phyloP scores from a whole-genome alignment of 345 rosid species.

The Melaleuca quinquenervia region DNA sequence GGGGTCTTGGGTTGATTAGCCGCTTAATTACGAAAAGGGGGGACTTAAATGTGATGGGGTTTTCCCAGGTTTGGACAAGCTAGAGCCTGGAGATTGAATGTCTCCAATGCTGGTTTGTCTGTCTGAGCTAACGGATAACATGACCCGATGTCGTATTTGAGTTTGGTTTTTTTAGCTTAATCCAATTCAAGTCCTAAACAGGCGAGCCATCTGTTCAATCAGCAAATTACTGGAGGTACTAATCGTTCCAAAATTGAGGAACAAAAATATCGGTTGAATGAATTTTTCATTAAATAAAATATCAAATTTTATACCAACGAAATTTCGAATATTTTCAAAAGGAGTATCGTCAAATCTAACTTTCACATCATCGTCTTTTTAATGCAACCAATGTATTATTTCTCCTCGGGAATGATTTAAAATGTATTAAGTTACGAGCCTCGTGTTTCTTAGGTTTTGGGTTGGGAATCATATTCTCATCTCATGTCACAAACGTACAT shows the following conservation, averaged over 20 bases:
- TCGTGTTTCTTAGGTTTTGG: neutral
- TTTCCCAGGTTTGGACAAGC: neutral
- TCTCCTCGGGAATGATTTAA: neutral
- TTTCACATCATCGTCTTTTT: neutral
- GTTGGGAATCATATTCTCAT: fast-evolving
- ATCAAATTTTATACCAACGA: neutral
- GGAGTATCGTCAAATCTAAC: neutral
- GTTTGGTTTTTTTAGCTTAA: neutral
- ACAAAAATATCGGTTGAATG: neutral
- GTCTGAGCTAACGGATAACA: neutral
- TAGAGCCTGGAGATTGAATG: neutral
- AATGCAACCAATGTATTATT: neutral
- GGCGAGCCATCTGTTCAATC: neutral
- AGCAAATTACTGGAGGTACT: neutral
- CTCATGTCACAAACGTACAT: neutral
- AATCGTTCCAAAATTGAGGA: neutral
- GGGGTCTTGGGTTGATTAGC: neutral
- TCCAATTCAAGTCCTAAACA: neutral
- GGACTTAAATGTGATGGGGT: neutral
- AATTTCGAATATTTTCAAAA: neutral
- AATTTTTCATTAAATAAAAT: neutral
- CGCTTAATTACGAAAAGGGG: neutral
- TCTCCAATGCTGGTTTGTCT: neutral
- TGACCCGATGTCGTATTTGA: neutral
- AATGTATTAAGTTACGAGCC: neutral